phyloP scores from a whole-genome alignment of 1,284 basidiomycete species.

The Tilletia walkeri region DNA sequence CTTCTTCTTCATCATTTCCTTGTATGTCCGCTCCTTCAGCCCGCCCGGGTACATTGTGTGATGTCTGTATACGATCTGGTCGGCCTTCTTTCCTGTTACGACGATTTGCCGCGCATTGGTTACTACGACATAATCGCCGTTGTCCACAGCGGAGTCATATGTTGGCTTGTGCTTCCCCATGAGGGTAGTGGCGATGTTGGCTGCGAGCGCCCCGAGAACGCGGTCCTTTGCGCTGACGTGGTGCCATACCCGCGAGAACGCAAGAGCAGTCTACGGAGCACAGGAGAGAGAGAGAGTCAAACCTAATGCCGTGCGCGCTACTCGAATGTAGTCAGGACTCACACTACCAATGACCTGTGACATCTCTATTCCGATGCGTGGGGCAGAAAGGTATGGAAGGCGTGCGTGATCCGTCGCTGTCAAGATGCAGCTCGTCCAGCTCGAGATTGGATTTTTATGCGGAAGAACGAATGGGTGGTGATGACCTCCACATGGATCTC shows the following conservation, averaged over 20 bases:
- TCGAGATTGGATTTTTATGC: too few species aligned
- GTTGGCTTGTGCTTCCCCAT: slow-evolving; percentile 99
- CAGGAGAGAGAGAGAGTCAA: neutral
- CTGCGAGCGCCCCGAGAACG: slow-evolving; percentile 85
- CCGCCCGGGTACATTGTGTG: slow-evolving; percentile 94
- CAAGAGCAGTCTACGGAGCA: slow-evolving; percentile 74
- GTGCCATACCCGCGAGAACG: slow-evolving; percentile 92
- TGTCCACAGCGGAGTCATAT: slow-evolving; percentile 70
- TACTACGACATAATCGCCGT: slow-evolving; percentile 90
- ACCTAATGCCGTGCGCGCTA: too few species aligned
- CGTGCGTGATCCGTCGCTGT: too few species aligned
- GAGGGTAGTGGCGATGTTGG: slow-evolving; percentile 85
- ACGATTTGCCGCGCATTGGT: slow-evolving; percentile 81
- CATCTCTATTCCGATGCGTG: neutral
- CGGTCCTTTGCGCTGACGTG: slow-evolving; percentile 87
- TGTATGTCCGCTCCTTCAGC: slow-evolving; percentile 64
- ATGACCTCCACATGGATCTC: too few species aligned
- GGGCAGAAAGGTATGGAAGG: neutral
- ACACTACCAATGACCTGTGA: neutral
- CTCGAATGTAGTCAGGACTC: neutral
- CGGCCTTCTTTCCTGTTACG: slow-evolving; percentile 84
- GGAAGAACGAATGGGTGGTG: too few species aligned
- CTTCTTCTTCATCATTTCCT: slow-evolving; percentile 62
- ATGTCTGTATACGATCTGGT: slow-evolving; percentile 82
- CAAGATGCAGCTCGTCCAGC: too few species aligned